Evolutionary conservation across 768 basidiomycete species (phyloP).

Genomic region (Pleurotus djamor): DNA sequence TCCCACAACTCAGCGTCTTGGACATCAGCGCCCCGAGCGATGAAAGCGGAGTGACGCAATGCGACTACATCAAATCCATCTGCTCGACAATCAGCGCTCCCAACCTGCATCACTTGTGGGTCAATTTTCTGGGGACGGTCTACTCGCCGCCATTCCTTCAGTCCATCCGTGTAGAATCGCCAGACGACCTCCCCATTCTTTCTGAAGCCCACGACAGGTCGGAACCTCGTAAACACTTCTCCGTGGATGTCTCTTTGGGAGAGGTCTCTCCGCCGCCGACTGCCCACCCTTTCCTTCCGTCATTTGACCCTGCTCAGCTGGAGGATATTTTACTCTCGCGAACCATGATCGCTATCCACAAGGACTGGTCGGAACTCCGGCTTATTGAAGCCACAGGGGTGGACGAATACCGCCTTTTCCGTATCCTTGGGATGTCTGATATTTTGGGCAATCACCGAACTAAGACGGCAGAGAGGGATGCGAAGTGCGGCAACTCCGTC

Average conservation of each 20-base stretch:
- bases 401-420: neutral
- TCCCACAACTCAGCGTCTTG: neutral
- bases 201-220: neutral
- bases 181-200: neutral
- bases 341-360: neutral
- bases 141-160: neutral
- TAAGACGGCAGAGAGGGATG: neutral
- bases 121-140: constrained; percentile 1
- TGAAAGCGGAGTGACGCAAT: neutral
- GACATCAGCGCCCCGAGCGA: neutral
- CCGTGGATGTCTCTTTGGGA: neutral
- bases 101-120: neutral
- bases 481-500: neutral
- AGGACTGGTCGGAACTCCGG: neutral
- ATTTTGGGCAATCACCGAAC: neutral
- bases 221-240: neutral
- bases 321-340: neutral
- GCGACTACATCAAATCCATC: neutral
- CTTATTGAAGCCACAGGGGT: neutral
- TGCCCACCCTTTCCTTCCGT: neutral
- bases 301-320: neutral
- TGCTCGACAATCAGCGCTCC: neutral
- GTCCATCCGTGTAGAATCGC: neutral
- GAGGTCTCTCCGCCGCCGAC: neutral
- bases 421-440: neutral